phyloP scores from a whole-genome alignment of 2,329 filamentous ascomycete genomes.

The Venturia nashicola region DNA sequence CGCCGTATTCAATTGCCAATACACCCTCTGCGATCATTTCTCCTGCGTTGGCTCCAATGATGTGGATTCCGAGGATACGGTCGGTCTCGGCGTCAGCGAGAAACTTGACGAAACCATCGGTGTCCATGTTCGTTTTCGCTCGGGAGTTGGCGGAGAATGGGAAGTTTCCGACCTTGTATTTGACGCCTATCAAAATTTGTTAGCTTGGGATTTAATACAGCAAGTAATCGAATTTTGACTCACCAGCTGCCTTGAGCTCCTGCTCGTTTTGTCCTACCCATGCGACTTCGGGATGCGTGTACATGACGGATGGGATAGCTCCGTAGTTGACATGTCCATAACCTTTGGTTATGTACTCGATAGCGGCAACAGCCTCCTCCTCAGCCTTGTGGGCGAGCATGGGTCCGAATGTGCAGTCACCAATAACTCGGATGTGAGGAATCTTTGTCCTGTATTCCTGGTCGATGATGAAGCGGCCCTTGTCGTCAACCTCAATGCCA shows the following conservation, averaged over 20 bases:
- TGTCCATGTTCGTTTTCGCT: slow-evolving; percentile 97
- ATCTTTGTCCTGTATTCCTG: slow-evolving; percentile 97
- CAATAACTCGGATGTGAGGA: slow-evolving; percentile 91
- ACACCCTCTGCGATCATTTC: slow-evolving; percentile 99
- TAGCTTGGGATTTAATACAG: not conserved
- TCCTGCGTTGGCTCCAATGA: slow-evolving; percentile 88
- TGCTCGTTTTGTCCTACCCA: slow-evolving; percentile 98
- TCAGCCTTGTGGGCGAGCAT: slow-evolving; percentile 99
- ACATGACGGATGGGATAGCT: slow-evolving; percentile 97
- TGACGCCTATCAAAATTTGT: slow-evolving; percentile 47
- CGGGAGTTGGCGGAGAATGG: slow-evolving; percentile 97
- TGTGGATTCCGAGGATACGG: slow-evolving; percentile 88
- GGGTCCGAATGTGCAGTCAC: slow-evolving; percentile 91
- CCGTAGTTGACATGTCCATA: slow-evolving; percentile 98
- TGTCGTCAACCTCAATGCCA: slow-evolving; percentile 81
- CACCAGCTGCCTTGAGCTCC: slow-evolving; percentile 63
- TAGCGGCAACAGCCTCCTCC: slow-evolving; percentile 87
- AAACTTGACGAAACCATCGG: slow-evolving; percentile 95
- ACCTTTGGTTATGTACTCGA: slow-evolving; percentile 97
- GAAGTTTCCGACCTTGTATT: slow-evolving; percentile 89
- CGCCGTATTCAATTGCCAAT: slow-evolving; percentile 90
- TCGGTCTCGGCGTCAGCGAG: slow-evolving; percentile 93
- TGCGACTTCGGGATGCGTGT: slow-evolving; percentile 95
- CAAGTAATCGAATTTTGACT: not conserved
- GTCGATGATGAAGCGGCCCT: slow-evolving; percentile 91